Percentiles rank a stretch among this genome's conserved stretches.
phyloP scores from a whole-genome alignment of 805 yeast genomes.

The Teunomyces atbi region DNA sequence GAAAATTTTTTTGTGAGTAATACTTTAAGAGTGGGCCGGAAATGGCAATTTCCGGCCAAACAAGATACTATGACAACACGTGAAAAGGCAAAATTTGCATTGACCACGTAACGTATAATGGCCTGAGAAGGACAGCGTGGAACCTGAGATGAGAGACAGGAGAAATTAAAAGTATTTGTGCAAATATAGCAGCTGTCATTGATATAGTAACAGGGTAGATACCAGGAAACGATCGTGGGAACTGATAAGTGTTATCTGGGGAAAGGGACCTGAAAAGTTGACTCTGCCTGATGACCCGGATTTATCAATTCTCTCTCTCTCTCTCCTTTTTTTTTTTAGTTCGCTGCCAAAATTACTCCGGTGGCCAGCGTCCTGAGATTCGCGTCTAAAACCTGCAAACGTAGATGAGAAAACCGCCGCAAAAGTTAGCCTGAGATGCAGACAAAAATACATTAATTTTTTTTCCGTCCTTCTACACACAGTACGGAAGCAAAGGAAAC shows the following conservation, averaged over 20 bases:
- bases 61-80: conserved; percentile 1
- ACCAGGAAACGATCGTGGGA: too few relatives aligned
- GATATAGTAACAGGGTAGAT: too few relatives aligned
- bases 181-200: background rate
- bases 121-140: background rate
- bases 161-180: background rate
- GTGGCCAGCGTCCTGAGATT: too few relatives aligned
- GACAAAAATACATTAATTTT: too few relatives aligned
- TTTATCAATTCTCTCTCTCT: background rate
- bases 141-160: background rate
- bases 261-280: background rate
- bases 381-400: background rate
- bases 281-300: conserved; percentile 1
- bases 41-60: conserved; percentile 1
- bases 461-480: too few relatives aligned
- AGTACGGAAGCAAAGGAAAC: background rate
- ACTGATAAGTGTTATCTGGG: conserved; percentile 4
- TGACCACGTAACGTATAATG: background rate
- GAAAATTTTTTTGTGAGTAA: conserved; percentile 11
- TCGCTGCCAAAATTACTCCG: background rate
- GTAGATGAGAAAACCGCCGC: background rate
- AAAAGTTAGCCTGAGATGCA: too few relatives aligned
- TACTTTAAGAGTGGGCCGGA: conserved; percentile 1
- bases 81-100: conserved; percentile 3
- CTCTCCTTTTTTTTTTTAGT: background rate